Evolutionary conservation across 2,329 filamentous ascomycete species (phyloP), one percentile per base, ranked within the genome.

Genomic region (Cladophialophora carrionii): DNA sequence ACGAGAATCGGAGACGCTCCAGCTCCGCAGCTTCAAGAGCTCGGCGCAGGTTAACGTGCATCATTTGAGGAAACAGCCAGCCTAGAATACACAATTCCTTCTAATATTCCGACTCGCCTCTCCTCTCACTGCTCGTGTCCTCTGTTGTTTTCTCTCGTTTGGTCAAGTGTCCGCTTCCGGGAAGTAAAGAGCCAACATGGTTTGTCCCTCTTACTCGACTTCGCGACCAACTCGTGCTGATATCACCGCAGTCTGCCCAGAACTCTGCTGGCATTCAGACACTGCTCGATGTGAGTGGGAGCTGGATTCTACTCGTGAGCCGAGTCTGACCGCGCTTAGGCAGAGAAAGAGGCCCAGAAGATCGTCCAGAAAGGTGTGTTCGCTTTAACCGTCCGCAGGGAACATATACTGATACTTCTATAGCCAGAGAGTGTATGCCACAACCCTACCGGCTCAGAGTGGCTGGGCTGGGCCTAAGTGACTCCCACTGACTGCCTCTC

Each of bases 231-330:
- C 10, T 53, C 34, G 29, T 48, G 59, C 74, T 77, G 68, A 79
- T 72, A 63, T 64, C 65, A 64, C 52, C 69, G 73, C 76, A 98
- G 94, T 95, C 95, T 78, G 95, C 94, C 77, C 95, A 98, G 83
- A 98, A 98, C 84, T 98, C 95, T 72, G 89, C 91, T 76, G 95
- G 95, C 80, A 99, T 99, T 78, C 94, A 98, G 82, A 98, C 94
- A 77, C 88, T 99, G 76, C 92, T 99, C 82, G 95, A 98, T 82
- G 95, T 99, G 90, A 75, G 90, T 77, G 67, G 12, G 8, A 24
- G 22, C 51, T 26, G 14, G 17, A 34, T 20, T 52, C 51, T 46
- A 29, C 8, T 20, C 29, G 32, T 61, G 48, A 67, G 66, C 57
- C 71, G 46, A 71, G 52, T 37, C 61, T 68, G 29, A 57, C 61